Evolutionary conservation across 257 asterid species (phyloP).

Genomic region (Solanum corneliomulleri): DNA sequence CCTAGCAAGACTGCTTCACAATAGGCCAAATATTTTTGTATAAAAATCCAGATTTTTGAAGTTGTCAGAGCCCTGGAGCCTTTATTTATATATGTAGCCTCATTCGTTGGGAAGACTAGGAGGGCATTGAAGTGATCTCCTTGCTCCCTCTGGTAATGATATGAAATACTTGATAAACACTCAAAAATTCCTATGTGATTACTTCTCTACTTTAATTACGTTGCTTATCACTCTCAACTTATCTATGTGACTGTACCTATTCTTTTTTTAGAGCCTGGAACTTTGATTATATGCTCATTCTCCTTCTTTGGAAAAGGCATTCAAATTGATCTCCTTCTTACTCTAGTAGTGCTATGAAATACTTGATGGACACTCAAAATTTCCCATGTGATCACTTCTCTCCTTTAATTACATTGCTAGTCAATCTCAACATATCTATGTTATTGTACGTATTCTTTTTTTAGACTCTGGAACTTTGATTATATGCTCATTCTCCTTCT

Average conservation of each 20-base stretch:
- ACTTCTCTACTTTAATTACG: background rate
- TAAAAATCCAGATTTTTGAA: background rate
- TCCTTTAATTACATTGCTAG: background rate
- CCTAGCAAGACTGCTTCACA: background rate
- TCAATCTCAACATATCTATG: background rate
- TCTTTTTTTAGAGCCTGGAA: background rate
- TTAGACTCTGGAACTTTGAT: background rate
- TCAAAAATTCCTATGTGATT: background rate
- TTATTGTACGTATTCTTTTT: background rate
- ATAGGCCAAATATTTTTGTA: background rate
- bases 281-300: background rate
- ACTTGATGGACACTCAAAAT: background rate
- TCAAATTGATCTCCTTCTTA: background rate
- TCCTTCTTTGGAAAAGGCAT: background rate
- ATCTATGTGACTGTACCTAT: background rate
- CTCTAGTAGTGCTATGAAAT: background rate
- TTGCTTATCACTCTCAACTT: background rate
- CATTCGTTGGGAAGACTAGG: background rate
- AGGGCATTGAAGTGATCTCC: background rate
- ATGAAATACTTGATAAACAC: background rate
- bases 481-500: background rate
- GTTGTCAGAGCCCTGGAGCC: background rate
- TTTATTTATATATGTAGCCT: background rate
- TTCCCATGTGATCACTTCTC: background rate
- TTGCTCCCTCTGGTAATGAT: background rate